Evolutionary conservation across 495 filamentous ascomycete species (phyloP).

Genomic region (Pseudevernia furfuracea): DNA sequence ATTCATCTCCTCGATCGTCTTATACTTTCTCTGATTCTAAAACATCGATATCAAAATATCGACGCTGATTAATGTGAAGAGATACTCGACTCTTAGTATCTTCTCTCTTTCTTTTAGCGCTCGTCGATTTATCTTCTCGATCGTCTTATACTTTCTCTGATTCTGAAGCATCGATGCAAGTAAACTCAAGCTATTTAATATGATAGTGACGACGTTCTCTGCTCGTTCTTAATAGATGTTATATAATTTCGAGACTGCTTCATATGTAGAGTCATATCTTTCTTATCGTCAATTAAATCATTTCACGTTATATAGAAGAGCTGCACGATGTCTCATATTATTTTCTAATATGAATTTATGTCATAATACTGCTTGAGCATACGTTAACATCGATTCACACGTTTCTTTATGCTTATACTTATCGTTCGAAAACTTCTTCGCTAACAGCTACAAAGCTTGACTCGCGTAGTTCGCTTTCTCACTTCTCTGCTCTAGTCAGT

Average conservation of each 20-base stretch:
- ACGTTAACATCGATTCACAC: not conserved
- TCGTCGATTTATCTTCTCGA: not conserved
- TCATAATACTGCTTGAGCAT: not conserved
- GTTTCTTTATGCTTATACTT: not conserved
- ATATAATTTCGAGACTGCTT: conserved; percentile 3
- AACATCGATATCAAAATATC: no score
- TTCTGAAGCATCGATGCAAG: conserved; percentile 18
- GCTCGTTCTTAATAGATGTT: conserved; percentile 7
- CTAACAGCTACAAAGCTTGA: no score
- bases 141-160: conserved; percentile 19
- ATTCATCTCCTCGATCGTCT: no score
- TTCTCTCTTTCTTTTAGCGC: no score
- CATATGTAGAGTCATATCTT: conserved; percentile 10
- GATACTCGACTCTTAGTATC: no score
- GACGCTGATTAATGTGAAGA: no score
- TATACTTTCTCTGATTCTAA: no score
- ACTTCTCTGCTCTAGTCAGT: no score
- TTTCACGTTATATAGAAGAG: conserved; percentile 6
- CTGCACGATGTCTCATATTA: conserved; percentile 1
- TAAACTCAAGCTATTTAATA: conserved; percentile 13
- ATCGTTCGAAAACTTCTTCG: not conserved
- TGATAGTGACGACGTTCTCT: conserved; percentile 3
- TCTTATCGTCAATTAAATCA: conserved; percentile 8
- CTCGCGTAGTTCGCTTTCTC: no score
- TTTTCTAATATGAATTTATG: not conserved